Evolutionary conservation across 2,329 filamentous ascomycete genomes (phyloP), one percentile per base, ranked within the genome.

Genomic region (Pseudogymnoascus sp.): DNA sequence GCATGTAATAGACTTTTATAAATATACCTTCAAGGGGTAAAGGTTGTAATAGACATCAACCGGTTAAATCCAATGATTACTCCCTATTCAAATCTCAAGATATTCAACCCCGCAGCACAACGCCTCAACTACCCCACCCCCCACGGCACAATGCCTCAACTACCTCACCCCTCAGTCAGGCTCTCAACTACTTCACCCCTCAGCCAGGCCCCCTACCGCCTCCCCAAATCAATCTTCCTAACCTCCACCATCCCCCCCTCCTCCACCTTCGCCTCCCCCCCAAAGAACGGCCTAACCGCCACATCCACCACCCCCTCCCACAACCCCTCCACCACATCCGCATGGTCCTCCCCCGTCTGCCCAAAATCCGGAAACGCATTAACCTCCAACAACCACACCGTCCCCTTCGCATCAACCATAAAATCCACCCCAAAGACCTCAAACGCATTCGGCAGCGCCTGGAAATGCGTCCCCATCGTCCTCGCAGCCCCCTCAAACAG

Each of bases 361-460:
- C 84, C 87, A 72, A 97, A 97, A 77, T 99, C 95, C 9, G 95
- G 95, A 76, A 96, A 99, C 0, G 93, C 91, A 78, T 99, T 99
- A 33, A 96, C 84, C 78, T 99, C 95, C 63, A 99, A 78, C 71
- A 99, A 74, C 86, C 87, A 97, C 3, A 86, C 83, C 3, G 71
- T 80, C 0, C 85, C 87, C 7, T 74, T 70, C 0, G 73, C 80
- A 70, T 92, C 90, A 9, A 97, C 87, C 70, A 99, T 75, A 72
- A 95, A 99, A 74, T 99, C 95, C 44, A 97, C 75, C 0, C 95
- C 95, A 73, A 90, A 99, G 7, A 96, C 79, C 78, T 99, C 95
- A 72, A 97, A 97, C 0, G 88, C 90, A 73, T 96, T 93, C 0
- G 88, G 86, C 59, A 96, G 74, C 15, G 93, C 86, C 76, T 97